Evolutionary conservation across 1,284 basidiomycete species (phyloP), one percentile per base, ranked within the genome.

Genomic region (Mycena sp.): DNA sequence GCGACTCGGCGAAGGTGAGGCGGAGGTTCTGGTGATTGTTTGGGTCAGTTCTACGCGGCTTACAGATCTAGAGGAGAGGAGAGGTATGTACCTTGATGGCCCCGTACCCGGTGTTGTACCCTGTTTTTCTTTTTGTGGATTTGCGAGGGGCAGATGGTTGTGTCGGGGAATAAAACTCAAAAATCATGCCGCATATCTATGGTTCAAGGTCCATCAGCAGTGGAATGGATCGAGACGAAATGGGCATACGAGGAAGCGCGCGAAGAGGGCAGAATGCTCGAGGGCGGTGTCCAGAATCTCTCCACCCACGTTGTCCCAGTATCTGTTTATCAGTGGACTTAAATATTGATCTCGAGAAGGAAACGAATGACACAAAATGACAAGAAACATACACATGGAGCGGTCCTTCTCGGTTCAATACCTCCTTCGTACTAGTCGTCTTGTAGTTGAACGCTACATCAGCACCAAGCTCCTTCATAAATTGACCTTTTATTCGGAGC

Each of bases 361-460:
- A 35, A 35, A 35, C 7, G 14, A 14, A 35, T 35, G 9, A 35
- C 14, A 35, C 14, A 35, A 14, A 35, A 35, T 35, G n/a, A n/a
- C n/a, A n/a, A n/a, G n/a, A n/a, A 12, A 37, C 58, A 5, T 38
- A 60, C 51, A 61, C 44, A 45, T 61, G 38, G 41, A 61, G 53
- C 51, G 58, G 58, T n/a, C 58, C 58, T 26, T 61, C 58, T 25
- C 46, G 43, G 19, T 61, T 32, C 6, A 89, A 83, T 11, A 83
- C 78, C 38, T 78, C 74, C 41, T 76, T 73, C 37, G 79, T 80
- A 58, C 74, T 71, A 28, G 73, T 70, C 2, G 72, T 78, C 75
- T 89, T 90, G 77, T 90, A 90, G 75, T 90, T 88, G 74, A 91
- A 81, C 2, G 83, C 85, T n/a, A 81, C 77, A 67, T 87, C 85